Percentiles rank a stretch among this genome's conserved stretches.
phyloP scores from a whole-genome alignment of 2,329 filamentous ascomycete genomes.

The Colletotrichum sp. region DNA sequence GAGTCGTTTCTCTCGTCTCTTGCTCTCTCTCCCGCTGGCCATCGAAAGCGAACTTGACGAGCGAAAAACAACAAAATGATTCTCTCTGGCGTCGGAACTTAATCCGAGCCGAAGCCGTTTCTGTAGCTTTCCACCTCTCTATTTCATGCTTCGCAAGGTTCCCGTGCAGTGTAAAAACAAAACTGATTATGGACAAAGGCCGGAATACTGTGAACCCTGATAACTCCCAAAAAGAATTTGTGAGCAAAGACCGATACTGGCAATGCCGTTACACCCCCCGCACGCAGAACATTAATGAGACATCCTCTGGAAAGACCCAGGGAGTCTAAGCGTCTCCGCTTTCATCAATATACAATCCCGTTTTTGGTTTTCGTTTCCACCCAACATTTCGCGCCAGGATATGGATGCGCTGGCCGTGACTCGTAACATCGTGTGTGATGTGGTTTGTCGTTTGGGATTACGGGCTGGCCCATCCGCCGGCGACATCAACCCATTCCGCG shows the following conservation, averaged over 20 bases:
- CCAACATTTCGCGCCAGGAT: not conserved
- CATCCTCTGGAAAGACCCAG: not conserved
- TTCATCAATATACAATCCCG: conserved; percentile 20
- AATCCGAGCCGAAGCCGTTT: conserved; percentile 5
- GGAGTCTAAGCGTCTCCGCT: conserved; percentile 1
- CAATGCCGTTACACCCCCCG: conserved; percentile 13
- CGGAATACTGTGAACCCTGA: conserved; percentile 14
- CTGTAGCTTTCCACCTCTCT: conserved; percentile 21
- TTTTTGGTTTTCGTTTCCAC: not conserved
- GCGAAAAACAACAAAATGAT: not conserved
- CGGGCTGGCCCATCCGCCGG: conserved; percentile 82
- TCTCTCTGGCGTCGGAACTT: not conserved
- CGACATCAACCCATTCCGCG: conserved; percentile 95
- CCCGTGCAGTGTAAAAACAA: conserved; percentile 8
- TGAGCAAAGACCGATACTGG: conserved; percentile 9
- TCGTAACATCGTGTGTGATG: conserved; percentile 16
- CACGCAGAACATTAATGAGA: conserved; percentile 12
- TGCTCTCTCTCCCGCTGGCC: not conserved
- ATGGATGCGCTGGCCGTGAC: conserved; percentile 2
- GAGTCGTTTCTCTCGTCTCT: not conserved
- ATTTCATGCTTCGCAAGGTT: conserved; percentile 17
- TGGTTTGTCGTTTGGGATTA: conserved; percentile 25
- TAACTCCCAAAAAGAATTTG: conserved; percentile 17
- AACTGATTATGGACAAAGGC: conserved; percentile 20
- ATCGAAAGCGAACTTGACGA: not conserved